These are phyloP conservation scores for Aspergillus costaricaensis DNA, from an alignment of 2,329 filamentous ascomycete species.

Conservation along the genomic window DNA sequence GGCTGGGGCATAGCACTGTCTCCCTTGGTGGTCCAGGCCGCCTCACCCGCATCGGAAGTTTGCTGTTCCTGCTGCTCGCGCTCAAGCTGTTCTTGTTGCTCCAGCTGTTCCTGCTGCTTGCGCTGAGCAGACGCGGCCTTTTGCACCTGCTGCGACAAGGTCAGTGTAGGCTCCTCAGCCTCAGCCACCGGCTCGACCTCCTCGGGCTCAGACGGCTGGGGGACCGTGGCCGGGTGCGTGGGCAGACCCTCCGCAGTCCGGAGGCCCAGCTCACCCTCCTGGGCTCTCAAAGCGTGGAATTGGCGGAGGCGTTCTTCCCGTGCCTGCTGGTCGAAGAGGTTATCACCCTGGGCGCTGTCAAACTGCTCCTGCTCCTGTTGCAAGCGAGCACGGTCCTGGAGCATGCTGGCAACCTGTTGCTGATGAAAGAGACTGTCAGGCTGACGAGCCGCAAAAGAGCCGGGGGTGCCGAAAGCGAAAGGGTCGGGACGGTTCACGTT, in stretches of 20 bases:
- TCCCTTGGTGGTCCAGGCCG: constrained; percentile 61
- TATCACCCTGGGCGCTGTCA: constrained; percentile 45
- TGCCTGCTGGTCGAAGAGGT: constrained; percentile 52
- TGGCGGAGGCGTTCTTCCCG: constrained; percentile 73
- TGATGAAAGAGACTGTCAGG: constrained; percentile 51
- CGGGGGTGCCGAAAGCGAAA: constrained; percentile 50
- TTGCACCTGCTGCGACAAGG: constrained; percentile 81
- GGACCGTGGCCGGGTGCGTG: constrained; percentile 41
- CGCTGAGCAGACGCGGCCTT: constrained; percentile 59
- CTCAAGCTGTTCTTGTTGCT: constrained; percentile 35
- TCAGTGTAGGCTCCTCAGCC: constrained; percentile 58
- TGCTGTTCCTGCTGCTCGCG: constrained; percentile 35
- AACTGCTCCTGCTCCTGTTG: constrained; percentile 64
- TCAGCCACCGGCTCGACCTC: constrained; percentile 26
- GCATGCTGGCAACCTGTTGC: constrained; percentile 61
- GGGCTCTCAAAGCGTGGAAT: constrained; percentile 76
- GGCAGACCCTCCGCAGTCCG: constrained; percentile 43
- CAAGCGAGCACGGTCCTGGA: constrained; percentile 62
- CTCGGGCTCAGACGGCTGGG: constrained; percentile 26
- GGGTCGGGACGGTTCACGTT: constrained; percentile 57
- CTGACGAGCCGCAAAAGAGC: constrained; percentile 50
- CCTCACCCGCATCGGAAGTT: constrained; percentile 45
- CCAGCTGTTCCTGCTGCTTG: constrained; percentile 36
- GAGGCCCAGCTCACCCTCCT: constrained; percentile 59
- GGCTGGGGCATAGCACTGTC: constrained; percentile 67